Conservation (phyloP, 2,329 filamentous ascomycete species). For the Calycina herbarum region DNA sequence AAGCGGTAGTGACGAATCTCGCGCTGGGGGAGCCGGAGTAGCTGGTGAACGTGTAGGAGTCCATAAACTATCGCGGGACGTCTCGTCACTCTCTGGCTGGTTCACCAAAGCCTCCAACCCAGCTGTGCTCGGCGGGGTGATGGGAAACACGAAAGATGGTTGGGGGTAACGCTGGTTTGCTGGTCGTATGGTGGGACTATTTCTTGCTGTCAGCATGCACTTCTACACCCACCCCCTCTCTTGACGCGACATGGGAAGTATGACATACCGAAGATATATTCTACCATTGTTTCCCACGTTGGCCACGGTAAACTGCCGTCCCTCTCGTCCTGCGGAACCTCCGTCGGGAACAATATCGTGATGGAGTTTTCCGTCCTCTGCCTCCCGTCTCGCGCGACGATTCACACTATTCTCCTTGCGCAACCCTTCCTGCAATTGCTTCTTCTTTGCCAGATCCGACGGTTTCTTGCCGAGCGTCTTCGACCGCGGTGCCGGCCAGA, state of each 20-base stretch:
- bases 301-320: slow-evolving; percentile 65
- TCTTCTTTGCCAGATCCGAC: slow-evolving; percentile 29
- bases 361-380: slow-evolving; percentile 51
- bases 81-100: slow-evolving; percentile 32
- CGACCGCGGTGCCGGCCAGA: slow-evolving; percentile 29
- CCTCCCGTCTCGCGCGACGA: slow-evolving; percentile 29
- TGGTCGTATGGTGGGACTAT: slow-evolving; percentile 61
- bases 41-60: slow-evolving; percentile 34
- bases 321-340: slow-evolving; percentile 51
- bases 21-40: slow-evolving; percentile 44
- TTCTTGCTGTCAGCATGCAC: slow-evolving; percentile 25
- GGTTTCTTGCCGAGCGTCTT: slow-evolving; percentile 26
- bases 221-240: slow-evolving; percentile 1
- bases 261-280: slow-evolving; percentile 74
- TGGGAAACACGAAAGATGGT: slow-evolving; percentile 59
- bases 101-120: slow-evolving; percentile 50
- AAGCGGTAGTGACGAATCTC: slow-evolving; percentile 32
- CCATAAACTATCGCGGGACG: slow-evolving; percentile 34
- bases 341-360: slow-evolving; percentile 59
- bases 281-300: slow-evolving; percentile 82
- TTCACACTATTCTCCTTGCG: slow-evolving; percentile 34
- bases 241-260: slow-evolving; percentile 9
- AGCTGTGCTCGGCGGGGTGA: slow-evolving; percentile 60
- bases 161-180: slow-evolving; percentile 62
- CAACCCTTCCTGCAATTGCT: slow-evolving; percentile 32